These are phyloP conservation scores for Tagetes patula DNA, from an alignment of 129 eudicot genomes.

Conservation along the genomic window DNA sequence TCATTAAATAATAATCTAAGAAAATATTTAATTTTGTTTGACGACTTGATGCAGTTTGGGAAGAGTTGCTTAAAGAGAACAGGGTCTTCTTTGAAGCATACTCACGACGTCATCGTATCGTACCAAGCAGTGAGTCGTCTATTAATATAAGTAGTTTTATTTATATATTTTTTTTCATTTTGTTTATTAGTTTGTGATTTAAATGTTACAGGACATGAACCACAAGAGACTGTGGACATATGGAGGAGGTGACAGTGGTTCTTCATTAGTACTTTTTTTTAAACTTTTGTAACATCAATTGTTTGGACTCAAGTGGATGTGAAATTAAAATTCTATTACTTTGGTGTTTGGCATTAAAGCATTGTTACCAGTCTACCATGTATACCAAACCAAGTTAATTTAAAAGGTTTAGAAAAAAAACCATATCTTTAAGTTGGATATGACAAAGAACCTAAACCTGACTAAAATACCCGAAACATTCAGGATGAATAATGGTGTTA, in stretches of 20 bases:
- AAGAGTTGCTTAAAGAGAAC: conserved; percentile 28
- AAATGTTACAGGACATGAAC: conserved; percentile 1
- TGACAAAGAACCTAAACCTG: no score
- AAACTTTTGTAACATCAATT: neutral
- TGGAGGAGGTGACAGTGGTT: conserved; percentile 15
- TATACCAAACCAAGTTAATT: no score
- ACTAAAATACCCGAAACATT: no score
- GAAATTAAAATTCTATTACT: neutral
- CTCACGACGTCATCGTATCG: conserved; percentile 16
- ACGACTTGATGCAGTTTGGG: conserved; percentile 28
- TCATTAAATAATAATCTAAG: no score
- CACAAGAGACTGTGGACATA: conserved; percentile 17
- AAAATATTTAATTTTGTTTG: no score
- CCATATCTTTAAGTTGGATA: no score
- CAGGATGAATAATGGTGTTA: no score
- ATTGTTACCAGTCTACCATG: no score
- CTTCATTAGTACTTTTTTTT: neutral
- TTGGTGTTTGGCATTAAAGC: neutral
- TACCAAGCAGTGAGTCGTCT: conserved; percentile 21
- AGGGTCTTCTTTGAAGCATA: conserved; percentile 40
- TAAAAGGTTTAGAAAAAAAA: no score
- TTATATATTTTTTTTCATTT: neutral
- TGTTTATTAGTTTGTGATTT: neutral
- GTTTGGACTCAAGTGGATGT: neutral
- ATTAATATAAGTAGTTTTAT: neutral